Evolutionary conservation across 257 asterid genomes (phyloP).

Genomic region (Gynochthodes officinalis): DNA sequence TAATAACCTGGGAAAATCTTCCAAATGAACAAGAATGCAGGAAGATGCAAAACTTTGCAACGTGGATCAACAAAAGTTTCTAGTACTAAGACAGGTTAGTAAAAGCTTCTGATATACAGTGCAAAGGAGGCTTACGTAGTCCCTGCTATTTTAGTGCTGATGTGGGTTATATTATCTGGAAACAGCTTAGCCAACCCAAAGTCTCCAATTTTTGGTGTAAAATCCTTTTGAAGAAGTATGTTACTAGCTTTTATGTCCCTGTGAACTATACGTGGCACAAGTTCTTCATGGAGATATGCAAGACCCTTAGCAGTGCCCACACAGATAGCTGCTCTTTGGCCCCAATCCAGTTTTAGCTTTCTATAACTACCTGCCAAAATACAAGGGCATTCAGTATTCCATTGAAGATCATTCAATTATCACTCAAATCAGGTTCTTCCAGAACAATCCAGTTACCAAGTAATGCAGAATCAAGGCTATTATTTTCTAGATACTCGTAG

Average conservation of each 20-base stretch:
- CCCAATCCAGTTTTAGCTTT: conserved; percentile 58
- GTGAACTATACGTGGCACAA: conserved; percentile 77
- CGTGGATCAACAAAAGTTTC: neutral
- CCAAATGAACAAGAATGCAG: conserved; percentile 5
- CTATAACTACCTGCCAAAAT: conserved; percentile 47
- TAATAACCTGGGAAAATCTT: neutral
- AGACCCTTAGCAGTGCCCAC: conserved; percentile 77
- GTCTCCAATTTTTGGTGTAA: conserved; percentile 88
- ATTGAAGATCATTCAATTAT: neutral
- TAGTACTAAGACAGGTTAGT: neutral
- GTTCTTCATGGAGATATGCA: conserved; percentile 83
- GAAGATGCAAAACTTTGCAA: neutral
- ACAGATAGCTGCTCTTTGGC: conserved; percentile 68
- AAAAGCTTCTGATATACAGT: neutral
- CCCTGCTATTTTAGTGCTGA: conserved; percentile 91
- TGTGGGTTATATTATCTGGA: conserved; percentile 87
- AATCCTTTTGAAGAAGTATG: conserved; percentile 64
- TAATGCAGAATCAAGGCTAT: conserved; percentile 72
- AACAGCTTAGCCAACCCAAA: conserved; percentile 93
- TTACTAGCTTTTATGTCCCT: conserved; percentile 96
- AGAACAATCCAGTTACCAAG: conserved; percentile 43
- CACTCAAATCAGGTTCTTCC: conserved; percentile 1
- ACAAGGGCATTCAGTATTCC: conserved; percentile 16
- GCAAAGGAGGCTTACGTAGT: conserved; percentile 59
- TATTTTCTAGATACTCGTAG: conserved; percentile 72